Evolutionary conservation across 1,284 basidiomycete species (phyloP), one percentile per base, ranked within the genome.

Genomic region (Naganishia sp.): DNA sequence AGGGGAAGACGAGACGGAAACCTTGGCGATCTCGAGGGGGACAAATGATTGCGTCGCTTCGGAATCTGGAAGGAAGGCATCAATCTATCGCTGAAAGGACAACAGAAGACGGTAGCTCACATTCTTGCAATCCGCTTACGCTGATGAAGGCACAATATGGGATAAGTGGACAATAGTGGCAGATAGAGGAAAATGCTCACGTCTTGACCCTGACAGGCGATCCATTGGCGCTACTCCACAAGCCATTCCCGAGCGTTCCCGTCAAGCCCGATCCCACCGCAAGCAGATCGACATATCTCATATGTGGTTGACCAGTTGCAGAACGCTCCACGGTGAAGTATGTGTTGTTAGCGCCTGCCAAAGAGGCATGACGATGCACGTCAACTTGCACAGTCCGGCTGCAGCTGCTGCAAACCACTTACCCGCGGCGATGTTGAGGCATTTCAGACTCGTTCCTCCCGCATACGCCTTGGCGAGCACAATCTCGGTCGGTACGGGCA

Each of bases 401-500:
- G 7, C 3, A 39, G 35, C 35, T 39, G 35, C 35, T 25, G 17
- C 45, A 9, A 11, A 49, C 11, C 31, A 43, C 50, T 69, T 63
- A 83, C 88, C 88, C 17, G 90, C 88, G 39, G 83, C 80, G 52
- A 94, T 79, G 70, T 85, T 81, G 42, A 85, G 75, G 79, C 91
- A 94, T 70, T 79, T 84, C 41, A 87, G 85, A 25, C 77, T 77
- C 39, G 84, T 84, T 21, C 84, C 84, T 13, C 79, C 76, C 2
- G 87, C 81, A 66, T 85, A 84, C 46, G 82, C 82, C 63, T 72
- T 74, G 6, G 75, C 72, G 15, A 95, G 81, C 13, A 89, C 83
- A 17, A 96, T 85, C 77, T 98, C 94, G 6, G 91, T 92, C 0
- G 94, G 94, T 1, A 90, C 84, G 2, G 85, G 87, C 66, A 97